Evolutionary conservation across 1,284 basidiomycete species (phyloP).

Genomic region (Ganoderma boninense): DNA sequence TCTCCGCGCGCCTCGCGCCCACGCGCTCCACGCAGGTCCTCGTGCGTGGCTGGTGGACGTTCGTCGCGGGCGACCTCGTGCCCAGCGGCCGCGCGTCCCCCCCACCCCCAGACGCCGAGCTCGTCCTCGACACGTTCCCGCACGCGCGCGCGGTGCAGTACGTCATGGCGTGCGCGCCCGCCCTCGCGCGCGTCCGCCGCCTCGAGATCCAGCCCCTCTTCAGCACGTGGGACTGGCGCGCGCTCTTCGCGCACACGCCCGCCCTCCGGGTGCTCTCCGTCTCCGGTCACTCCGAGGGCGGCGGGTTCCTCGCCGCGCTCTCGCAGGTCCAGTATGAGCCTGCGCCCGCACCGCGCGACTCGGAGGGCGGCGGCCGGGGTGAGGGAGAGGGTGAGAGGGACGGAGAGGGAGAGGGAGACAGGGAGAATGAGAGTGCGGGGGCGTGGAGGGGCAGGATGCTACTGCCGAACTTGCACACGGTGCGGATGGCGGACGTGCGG

Average conservation of each 20-base stretch:
- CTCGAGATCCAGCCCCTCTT: slow-evolving; percentile 5
- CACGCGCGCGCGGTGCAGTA: slow-evolving; percentile 4
- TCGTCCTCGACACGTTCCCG: slow-evolving; percentile 9
- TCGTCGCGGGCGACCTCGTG: slow-evolving; percentile 3
- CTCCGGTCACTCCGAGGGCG: slow-evolving; percentile 5
- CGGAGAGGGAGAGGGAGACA: background rate
- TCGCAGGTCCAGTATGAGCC: background rate
- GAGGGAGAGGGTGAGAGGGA: background rate
- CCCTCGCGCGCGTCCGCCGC: slow-evolving; percentile 1
- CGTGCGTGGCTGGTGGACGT: slow-evolving; percentile 14
- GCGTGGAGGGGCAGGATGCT: background rate
- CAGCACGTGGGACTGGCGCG: slow-evolving; percentile 16
- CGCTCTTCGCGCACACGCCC: slow-evolving; percentile 19
- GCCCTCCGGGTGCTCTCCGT: slow-evolving; percentile 18
- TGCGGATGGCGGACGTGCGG: slow-evolving; percentile 11
- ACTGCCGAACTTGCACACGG: background rate
- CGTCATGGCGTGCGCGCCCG: background rate
- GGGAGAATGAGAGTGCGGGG: background rate
- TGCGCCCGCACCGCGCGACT: background rate
- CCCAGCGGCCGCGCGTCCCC: background rate
- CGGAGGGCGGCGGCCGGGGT: background rate
- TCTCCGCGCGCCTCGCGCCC: slow-evolving; percentile 11
- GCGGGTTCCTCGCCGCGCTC: slow-evolving; percentile 17
- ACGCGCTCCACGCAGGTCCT: slow-evolving; percentile 5
- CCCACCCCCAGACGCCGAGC: slow-evolving; percentile 7